Conservation (phyloP, 495 filamentous ascomycete genomes). For the Penicillium pancosmium region DNA sequence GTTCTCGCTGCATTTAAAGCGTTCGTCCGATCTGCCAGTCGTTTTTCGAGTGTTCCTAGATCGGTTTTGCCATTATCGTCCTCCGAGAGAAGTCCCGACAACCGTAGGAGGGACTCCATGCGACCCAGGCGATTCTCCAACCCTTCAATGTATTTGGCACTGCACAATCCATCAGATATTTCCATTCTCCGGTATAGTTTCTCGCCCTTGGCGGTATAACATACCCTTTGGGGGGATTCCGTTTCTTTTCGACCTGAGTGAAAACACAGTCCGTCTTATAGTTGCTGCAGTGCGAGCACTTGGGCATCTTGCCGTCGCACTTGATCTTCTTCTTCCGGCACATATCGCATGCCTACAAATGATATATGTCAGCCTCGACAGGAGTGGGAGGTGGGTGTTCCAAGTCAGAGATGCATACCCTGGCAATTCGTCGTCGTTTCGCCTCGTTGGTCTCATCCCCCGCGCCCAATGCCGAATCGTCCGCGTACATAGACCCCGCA, state of each 20-base stretch:
- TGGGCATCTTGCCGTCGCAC: constrained; percentile 94
- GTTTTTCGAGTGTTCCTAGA: constrained; percentile 82
- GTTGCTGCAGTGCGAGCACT: constrained; percentile 95
- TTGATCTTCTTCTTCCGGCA: constrained; percentile 99
- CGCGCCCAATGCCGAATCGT: constrained; percentile 47
- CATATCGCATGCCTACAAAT: constrained; percentile 89
- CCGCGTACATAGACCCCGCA: constrained; percentile 65
- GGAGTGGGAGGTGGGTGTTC: not conserved
- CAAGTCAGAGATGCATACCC: constrained; percentile 54
- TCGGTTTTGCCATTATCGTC: constrained; percentile 88
- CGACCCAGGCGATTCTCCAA: constrained; percentile 91
- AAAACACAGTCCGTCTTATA: constrained; percentile 99
- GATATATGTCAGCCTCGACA: constrained; percentile 2
- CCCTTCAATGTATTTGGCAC: constrained; percentile 97
- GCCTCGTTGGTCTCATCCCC: constrained; percentile 72
- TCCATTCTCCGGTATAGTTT: not conserved
- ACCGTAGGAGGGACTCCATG: constrained; percentile 87
- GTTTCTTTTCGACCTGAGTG: constrained; percentile 98
- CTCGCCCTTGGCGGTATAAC: constrained; percentile 16
- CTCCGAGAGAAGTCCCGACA: constrained; percentile 86
- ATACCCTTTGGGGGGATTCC: constrained; percentile 95
- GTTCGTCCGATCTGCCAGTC: constrained; percentile 67
- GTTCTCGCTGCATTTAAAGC: constrained; percentile 42
- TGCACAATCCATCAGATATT: constrained; percentile 35
- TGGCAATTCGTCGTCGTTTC: constrained; percentile 90